Percentiles rank a stretch among this genome's conserved stretches.
Evolutionary conservation across 108 stramenopile species (phyloP).

Genomic region (Nitzschia sp.): DNA sequence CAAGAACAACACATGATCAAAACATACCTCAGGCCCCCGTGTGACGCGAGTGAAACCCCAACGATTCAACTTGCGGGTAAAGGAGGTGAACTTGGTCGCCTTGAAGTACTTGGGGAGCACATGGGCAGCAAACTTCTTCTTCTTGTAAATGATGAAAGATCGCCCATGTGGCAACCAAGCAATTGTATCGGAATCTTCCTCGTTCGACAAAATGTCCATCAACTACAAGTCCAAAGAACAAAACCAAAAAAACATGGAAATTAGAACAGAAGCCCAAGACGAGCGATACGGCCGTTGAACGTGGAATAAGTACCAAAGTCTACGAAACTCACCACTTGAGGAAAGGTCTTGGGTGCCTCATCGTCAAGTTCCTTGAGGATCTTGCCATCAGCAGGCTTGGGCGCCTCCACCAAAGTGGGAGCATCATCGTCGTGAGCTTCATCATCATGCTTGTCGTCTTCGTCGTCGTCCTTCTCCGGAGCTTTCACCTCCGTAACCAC

Average conservation of each 20-base stretch:
- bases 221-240: constrained; percentile 15
- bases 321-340: constrained; percentile 35
- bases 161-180: constrained; percentile 54
- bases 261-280: too few species aligned
- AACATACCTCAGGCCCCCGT: constrained; percentile 59
- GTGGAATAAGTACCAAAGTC: background rate
- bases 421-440: constrained; percentile 8
- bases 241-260: too few species aligned
- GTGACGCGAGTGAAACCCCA: constrained; percentile 63
- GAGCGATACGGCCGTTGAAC: background rate
- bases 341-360: constrained; percentile 48
- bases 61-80: constrained; percentile 64
- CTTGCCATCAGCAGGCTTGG: constrained; percentile 20
- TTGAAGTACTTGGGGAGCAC: constrained; percentile 85
- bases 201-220: constrained; percentile 43
- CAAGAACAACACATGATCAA: constrained; percentile 21
- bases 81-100: constrained; percentile 82
- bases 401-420: constrained; percentile 13
- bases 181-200: constrained; percentile 38
- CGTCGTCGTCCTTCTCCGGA: background rate
- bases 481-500: background rate
- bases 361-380: constrained; percentile 37
- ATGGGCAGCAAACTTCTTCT: constrained; percentile 52
- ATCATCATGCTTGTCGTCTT: background rate
- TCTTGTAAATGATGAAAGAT: constrained; percentile 53